A percentile compares a stretch with the other conserved stretches of the same genome.
phyloP scores from a whole-genome alignment of 1,284 basidiomycete genomes.

The Melanopsichium pennsylvanicum region DNA sequence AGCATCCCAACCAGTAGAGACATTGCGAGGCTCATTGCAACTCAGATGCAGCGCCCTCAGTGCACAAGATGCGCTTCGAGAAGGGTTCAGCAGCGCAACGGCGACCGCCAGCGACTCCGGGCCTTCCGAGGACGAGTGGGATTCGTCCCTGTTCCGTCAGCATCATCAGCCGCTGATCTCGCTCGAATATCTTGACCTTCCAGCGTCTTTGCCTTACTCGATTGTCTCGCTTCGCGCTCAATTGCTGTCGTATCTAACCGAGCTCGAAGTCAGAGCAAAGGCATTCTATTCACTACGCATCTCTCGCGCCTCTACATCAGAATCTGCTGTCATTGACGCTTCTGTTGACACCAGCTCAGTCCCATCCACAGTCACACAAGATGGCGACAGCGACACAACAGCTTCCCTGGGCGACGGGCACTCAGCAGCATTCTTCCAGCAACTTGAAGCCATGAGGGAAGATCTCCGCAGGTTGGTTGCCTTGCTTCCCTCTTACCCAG shows the following conservation, averaged over 20 bases:
- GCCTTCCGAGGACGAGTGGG: slow-evolving; percentile 41
- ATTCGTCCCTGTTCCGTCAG: slow-evolving; percentile 6
- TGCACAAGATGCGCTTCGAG: slow-evolving; percentile 10
- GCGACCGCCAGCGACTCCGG: slow-evolving; percentile 35
- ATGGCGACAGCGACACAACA: neutral
- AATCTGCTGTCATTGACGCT: neutral
- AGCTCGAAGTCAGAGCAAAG: slow-evolving; percentile 44
- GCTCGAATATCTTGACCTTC: slow-evolving; percentile 53
- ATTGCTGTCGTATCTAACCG: slow-evolving; percentile 44
- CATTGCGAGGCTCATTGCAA: slow-evolving; percentile 3
- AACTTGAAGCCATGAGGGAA: slow-evolving; percentile 51
- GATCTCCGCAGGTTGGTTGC: slow-evolving; percentile 41
- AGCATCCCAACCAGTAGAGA: slow-evolving; percentile 31
- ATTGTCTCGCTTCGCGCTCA: slow-evolving; percentile 48
- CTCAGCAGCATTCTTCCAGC: slow-evolving; percentile 44
- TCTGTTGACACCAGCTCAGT: neutral
- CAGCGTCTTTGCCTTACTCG: slow-evolving; percentile 48
- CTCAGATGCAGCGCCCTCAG: slow-evolving; percentile 11
- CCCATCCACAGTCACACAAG: neutral
- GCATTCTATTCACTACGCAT: slow-evolving; percentile 37
- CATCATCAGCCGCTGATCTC: slow-evolving; percentile 25
- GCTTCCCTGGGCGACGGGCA: slow-evolving; percentile 13
- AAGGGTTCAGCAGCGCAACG: slow-evolving; percentile 32
- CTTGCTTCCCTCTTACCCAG: slow-evolving; percentile 38
- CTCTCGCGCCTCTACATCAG: slow-evolving; percentile 5